These are phyloP conservation scores for Trichoderma arundinaceum DNA, from an alignment of 2,329 filamentous ascomycete species.

Conservation along the genomic window DNA sequence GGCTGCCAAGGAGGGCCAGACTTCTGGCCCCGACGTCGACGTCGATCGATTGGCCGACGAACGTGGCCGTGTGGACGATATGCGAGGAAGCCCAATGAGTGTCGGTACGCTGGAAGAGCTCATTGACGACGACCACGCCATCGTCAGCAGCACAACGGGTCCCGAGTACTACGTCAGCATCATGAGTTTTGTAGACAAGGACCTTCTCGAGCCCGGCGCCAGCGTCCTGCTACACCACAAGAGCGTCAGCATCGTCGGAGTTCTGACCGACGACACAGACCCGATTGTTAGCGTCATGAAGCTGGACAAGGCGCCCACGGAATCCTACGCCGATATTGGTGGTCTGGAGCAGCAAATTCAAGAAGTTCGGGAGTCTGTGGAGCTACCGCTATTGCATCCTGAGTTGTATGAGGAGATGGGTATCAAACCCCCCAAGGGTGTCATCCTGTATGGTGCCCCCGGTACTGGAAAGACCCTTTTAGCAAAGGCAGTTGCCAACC, in stretches of 20 bases:
- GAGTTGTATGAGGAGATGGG: slow-evolving; percentile 99
- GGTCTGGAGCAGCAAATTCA: slow-evolving; percentile 95
- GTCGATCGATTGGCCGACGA: slow-evolving; percentile 91
- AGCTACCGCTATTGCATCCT: slow-evolving; percentile 90
- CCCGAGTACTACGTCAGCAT: slow-evolving; percentile 99
- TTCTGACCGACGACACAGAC: slow-evolving; percentile 94
- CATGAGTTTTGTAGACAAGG: slow-evolving; percentile 99
- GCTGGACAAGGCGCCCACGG: slow-evolving; percentile 96
- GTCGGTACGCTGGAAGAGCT: slow-evolving; percentile 97
- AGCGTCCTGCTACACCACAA: slow-evolving; percentile 97
- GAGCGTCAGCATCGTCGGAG: slow-evolving; percentile 95
- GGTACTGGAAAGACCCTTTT: slow-evolving; percentile 96
- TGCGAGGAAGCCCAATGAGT: slow-evolving; percentile 98
- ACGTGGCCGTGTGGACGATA: slow-evolving; percentile 92
- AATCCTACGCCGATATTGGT: slow-evolving; percentile 98
- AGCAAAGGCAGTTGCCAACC: slow-evolving; percentile 96
- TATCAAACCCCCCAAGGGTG: slow-evolving; percentile 99
- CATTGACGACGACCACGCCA: slow-evolving; percentile 98
- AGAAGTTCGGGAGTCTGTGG: slow-evolving; percentile 95
- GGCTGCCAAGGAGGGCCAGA: slow-evolving; percentile 72
- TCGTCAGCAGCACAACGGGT: slow-evolving; percentile 95
- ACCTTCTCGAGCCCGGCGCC: slow-evolving; percentile 92
- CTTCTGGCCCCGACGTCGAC: slow-evolving; percentile 72
- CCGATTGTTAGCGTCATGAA: slow-evolving; percentile 98
- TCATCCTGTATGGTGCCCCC: slow-evolving; percentile 96